Conservation (phyloP, 2,329 filamentous ascomycete genomes). For the Celoporthe dispersa region DNA sequence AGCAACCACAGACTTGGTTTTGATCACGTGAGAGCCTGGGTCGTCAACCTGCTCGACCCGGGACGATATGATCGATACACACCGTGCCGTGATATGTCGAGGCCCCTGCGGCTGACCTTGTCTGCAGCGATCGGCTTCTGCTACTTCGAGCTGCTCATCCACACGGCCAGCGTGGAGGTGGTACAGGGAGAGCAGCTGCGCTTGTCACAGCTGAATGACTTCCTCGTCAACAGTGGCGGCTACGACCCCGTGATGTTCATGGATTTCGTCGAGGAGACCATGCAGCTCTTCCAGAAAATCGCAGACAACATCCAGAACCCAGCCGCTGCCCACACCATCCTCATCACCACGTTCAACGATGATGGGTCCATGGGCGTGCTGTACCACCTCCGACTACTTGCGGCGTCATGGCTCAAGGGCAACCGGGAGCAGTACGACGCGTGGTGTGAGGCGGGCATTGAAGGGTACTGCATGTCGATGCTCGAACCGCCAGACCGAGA, state of each 20-base stretch:
- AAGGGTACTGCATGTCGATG: conserved; percentile 69
- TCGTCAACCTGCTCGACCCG: background rate
- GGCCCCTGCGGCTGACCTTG: conserved; percentile 17
- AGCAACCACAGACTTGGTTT: background rate
- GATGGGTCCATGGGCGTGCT: conserved; percentile 73
- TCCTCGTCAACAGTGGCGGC: conserved; percentile 73
- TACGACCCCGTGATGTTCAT: conserved; percentile 74
- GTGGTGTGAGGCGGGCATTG: conserved; percentile 66
- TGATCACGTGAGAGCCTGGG: background rate
- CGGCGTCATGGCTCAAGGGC: conserved; percentile 82
- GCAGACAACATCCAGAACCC: conserved; percentile 62
- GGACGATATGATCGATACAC: background rate
- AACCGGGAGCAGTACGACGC: conserved; percentile 70
- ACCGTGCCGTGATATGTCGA: background rate
- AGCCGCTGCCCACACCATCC: conserved; percentile 55
- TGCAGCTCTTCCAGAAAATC: conserved; percentile 69
- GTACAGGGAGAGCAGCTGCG: conserved; percentile 74
- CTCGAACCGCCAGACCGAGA: conserved; percentile 80
- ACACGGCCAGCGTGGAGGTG: conserved; percentile 65
- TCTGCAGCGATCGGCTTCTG: conserved; percentile 82
- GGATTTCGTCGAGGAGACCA: conserved; percentile 80
- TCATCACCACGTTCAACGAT: conserved; percentile 77
- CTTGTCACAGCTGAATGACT: conserved; percentile 70
- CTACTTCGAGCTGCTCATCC: conserved; percentile 86
- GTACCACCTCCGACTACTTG: conserved; percentile 82